phyloP scores from a whole-genome alignment of 148 eudicot genomes.

The Vaccinium vitisidaea region DNA sequence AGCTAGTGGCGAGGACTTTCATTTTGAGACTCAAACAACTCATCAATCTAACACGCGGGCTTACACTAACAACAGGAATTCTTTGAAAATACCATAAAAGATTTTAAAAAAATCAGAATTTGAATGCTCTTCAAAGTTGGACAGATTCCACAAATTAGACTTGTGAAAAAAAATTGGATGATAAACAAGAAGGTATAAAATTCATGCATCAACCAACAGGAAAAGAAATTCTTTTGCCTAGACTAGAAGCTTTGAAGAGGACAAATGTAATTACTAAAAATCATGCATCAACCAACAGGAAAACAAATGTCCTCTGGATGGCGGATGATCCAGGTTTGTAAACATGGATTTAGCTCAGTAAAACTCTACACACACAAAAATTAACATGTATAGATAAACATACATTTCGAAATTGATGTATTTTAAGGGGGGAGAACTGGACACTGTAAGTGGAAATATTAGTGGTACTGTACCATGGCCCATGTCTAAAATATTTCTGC shows the following conservation, averaged over 20 bases:
- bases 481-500: slow-evolving; percentile 91
- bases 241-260: background rate
- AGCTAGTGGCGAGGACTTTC: background rate
- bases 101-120: background rate
- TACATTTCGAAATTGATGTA: background rate
- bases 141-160: background rate
- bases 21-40: background rate
- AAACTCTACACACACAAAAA: background rate
- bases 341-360: background rate
- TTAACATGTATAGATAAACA: background rate
- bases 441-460: background rate
- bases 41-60: background rate
- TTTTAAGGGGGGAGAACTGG: background rate
- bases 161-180: background rate
- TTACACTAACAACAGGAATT: background rate
- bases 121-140: background rate
- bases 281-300: too few relatives aligned
- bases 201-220: background rate
- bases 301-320: background rate
- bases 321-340: background rate
- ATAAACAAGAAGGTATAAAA: background rate
- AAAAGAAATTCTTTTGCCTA: background rate
- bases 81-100: background rate
- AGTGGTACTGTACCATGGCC: slow-evolving; percentile 65
- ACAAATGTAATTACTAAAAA: background rate